Evolutionary conservation across 2,329 filamentous ascomycete genomes (phyloP).

Genomic region (Amauroascus verrucosus): DNA sequence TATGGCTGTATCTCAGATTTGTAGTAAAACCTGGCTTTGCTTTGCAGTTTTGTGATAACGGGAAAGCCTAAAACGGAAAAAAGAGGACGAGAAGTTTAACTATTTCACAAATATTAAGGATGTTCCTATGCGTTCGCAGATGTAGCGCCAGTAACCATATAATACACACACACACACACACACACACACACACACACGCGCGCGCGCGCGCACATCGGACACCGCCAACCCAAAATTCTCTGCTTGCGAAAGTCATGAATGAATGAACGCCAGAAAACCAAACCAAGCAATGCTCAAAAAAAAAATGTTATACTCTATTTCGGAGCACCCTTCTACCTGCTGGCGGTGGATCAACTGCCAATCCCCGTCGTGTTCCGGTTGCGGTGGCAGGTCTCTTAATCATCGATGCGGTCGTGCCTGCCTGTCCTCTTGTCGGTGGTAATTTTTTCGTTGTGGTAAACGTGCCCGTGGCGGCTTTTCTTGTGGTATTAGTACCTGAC

Average conservation of each 20-base stretch:
- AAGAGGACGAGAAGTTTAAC: neutral
- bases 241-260: neutral
- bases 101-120: neutral
- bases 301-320: constrained; percentile 28
- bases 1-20: no score
- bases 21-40: no score
- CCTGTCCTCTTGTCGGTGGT: constrained; percentile 12
- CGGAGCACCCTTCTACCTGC: constrained; percentile 33
- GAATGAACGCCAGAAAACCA: neutral
- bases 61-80: neutral
- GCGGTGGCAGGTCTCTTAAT: constrained; percentile 29
- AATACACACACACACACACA: no score
- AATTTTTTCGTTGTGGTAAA: constrained; percentile 10
- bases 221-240: neutral
- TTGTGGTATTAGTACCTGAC: constrained; percentile 20
- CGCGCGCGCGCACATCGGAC: no score
- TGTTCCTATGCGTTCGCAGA: neutral
- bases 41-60: no score
- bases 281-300: neutral
- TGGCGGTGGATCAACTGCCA: constrained; percentile 25
- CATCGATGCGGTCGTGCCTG: constrained; percentile 24
- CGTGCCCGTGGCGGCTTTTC: constrained; percentile 21
- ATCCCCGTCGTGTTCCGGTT: constrained; percentile 27
- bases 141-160: neutral
- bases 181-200: no score